Conservation (phyloP, 2,329 filamentous ascomycete species). For the Fusarium coffeatum region DNA sequence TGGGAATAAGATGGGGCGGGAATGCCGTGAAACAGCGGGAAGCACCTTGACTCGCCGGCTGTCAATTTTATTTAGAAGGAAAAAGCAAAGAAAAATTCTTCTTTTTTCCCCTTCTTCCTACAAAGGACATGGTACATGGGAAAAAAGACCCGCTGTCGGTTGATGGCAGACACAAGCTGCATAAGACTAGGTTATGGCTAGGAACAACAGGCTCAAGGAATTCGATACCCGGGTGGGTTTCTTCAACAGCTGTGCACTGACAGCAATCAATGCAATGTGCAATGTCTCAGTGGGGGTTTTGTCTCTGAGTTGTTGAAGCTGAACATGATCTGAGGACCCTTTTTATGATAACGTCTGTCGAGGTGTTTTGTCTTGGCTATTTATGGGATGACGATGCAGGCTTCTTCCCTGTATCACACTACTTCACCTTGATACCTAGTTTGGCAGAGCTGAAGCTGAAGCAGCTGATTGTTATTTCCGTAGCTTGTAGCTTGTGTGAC, state of each 20-base stretch:
- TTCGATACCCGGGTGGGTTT: conserved; percentile 13
- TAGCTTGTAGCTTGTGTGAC: conserved; percentile 19
- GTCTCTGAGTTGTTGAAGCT: neutral
- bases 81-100: conserved; percentile 23
- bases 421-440: neutral
- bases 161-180: conserved; percentile 6
- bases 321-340: conserved; percentile 32
- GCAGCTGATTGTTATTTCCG: conserved; percentile 6
- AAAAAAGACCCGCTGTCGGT: conserved; percentile 13
- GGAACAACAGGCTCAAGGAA: neutral
- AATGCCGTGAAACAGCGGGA: conserved; percentile 36
- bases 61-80: conserved; percentile 6
- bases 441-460: conserved; percentile 8
- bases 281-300: conserved; percentile 1
- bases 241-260: conserved; percentile 3
- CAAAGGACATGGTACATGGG: neutral
- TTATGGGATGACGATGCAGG: conserved; percentile 14
- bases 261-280: neutral
- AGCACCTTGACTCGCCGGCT: conserved; percentile 6
- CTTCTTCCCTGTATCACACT: conserved; percentile 8
- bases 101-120: neutral
- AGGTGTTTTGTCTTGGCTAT: conserved; percentile 12
- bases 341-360: neutral
- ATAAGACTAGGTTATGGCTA: neutral
- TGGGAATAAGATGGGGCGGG: conserved; percentile 42